phyloP scores from a whole-genome alignment of 495 filamentous ascomycete species.

The Aspergillus taichungensis region DNA sequence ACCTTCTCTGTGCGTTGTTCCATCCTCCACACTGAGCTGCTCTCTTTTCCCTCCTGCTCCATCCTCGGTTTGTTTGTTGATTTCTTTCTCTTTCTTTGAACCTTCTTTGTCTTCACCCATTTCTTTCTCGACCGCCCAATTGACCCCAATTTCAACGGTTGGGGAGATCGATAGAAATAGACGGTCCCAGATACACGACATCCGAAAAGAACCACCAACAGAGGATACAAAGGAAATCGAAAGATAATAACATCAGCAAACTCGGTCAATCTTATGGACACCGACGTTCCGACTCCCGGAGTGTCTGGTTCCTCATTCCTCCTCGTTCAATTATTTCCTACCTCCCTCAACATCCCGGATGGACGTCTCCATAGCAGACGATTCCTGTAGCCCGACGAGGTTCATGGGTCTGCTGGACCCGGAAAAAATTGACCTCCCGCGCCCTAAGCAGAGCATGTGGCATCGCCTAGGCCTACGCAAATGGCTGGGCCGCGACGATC shows the following conservation, averaged over 20 bases:
- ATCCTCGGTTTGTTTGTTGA: not conserved
- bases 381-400: conserved; percentile 31
- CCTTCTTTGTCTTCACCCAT: not conserved
- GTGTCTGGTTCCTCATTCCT: conserved; percentile 25
- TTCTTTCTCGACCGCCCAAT: not conserved
- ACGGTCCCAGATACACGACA: too few relatives aligned
- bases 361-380: conserved; percentile 38
- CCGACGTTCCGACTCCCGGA: conserved; percentile 22
- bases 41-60: not conserved
- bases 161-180: too few relatives aligned
- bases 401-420: conserved; percentile 27
- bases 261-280: conserved; percentile 31
- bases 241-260: not conserved
- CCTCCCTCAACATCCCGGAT: conserved; percentile 25
- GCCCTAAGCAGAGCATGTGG: conserved; percentile 44
- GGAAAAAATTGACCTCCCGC: conserved; percentile 21
- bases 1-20: too few relatives aligned
- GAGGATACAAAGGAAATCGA: not conserved
- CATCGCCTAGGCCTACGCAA: conserved; percentile 36
- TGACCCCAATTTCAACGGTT: not conserved
- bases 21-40: too few relatives aligned
- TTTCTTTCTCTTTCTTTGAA: not conserved
- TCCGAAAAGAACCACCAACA: not conserved
- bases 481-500: conserved; percentile 43
- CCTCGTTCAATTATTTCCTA: conserved; percentile 5